Conservation (phyloP, 2,329 filamentous ascomycete genomes). For the Xylariaceae sp. region DNA sequence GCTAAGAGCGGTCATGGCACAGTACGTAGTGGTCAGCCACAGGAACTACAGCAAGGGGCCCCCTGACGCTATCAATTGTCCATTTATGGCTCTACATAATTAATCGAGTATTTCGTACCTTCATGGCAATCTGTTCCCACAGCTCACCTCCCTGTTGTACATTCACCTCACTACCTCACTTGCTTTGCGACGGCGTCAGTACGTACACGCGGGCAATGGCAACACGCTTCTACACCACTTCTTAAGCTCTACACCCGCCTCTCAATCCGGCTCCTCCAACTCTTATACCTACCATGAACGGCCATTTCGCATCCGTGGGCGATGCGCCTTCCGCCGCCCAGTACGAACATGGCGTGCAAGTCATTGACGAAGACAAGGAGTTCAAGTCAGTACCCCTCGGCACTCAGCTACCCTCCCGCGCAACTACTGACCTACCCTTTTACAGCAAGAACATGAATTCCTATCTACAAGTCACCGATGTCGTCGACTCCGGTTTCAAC, state of each 20-base stretch:
- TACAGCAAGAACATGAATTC: conserved; percentile 68
- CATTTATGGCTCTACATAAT: not conserved
- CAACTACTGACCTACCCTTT: conserved; percentile 11
- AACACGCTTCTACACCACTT: conserved; percentile 3
- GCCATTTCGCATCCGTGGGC: conserved; percentile 74
- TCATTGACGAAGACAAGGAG: conserved; percentile 92
- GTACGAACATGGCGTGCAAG: conserved; percentile 93
- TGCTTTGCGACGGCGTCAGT: not conserved
- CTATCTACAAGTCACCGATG: conserved; percentile 75
- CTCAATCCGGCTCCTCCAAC: not conserved
- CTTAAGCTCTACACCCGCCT: conserved; percentile 2
- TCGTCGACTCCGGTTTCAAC: conserved; percentile 91
- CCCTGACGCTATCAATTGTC: too few relatives aligned
- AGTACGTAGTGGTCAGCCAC: too few relatives aligned
- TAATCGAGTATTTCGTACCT: not conserved
- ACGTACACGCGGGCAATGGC: conserved; percentile 8
- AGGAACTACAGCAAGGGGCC: too few relatives aligned
- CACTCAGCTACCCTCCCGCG: not conserved
- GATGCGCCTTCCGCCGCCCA: conserved; percentile 58
- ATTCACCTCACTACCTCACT: not conserved
- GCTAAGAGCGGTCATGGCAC: too few relatives aligned
- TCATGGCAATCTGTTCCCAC: not conserved
- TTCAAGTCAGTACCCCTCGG: conserved; percentile 72
- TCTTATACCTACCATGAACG: conserved; percentile 55
- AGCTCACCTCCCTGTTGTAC: not conserved